Evolutionary conservation across 106 monocot species (phyloP), one percentile per base, ranked within the genome.

Genomic region (Allium sativum): DNA sequence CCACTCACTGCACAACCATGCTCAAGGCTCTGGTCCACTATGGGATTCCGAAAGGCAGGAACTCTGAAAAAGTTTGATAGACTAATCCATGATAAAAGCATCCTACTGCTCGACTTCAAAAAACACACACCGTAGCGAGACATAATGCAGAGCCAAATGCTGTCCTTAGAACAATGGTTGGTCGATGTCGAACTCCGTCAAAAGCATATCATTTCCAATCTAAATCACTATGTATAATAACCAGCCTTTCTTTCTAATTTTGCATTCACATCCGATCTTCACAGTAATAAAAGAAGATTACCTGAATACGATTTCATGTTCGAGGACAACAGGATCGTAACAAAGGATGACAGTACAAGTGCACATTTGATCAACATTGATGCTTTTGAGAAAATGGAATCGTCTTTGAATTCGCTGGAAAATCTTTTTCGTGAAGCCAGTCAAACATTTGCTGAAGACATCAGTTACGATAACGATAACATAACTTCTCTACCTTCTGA

Each of bases 361-460:
- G 18, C 48, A 22, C 53, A 65, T 12, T 20, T 76, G 62, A 42
- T 82, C 2, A 70, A 81, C 45, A 64, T 67, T 1, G 82, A 82
- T 20, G 76, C 81, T 50, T 76, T 89, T 68, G 80, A 93, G 41
- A 89, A 70, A 76, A 83, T 93, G 76, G 93, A 93, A 43, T 66
- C 78, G 42, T 77, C 85, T 18, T 73, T 93, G 54, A 78, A 61
- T 69, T 80, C 79, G 3, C 64, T 93, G 67, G 93, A 93, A 57
- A 81, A 65, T 12, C 75, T 93, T 42, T 78, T 93, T 19, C 79
- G 59, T 12, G 62, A 50, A 45, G 85, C 80, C 17, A 80, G 76
- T 67, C 63, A 76, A 55, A 72, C 77, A 31, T 77, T 75, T 52
- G 79, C 79, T 12, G 76, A 69, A 55, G 77, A 80, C 19, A 52